Base-by-base conservation (phyloP, 2,329 filamentous ascomycete species). In the Pseudocercospora pini-densiflorae region DNA sequence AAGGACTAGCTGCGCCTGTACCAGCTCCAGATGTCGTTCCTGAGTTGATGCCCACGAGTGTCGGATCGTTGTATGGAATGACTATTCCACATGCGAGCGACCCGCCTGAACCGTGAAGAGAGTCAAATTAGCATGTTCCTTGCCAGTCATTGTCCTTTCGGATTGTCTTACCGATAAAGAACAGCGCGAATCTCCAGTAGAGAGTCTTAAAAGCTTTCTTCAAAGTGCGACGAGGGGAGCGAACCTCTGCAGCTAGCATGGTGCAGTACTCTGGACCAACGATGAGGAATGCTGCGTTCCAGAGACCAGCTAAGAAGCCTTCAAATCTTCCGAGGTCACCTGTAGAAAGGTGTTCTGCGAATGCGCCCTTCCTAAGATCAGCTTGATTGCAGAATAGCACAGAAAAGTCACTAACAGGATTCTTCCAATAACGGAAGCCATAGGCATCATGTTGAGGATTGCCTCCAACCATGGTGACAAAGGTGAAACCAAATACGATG, bases 241-340 rank as follows among this genome's bases (percentile, higher is more conserved):
- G 54, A 21, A 65, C 68, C 51, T 71, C 67, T 19, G 67, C 69
- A 16, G 67, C 65, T 7, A 63, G 65, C 16, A 71, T 40, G 1
- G 69, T 67, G 21, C 69, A 61, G 19, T 68, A 58, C 8, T 67
- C 65, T 19, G 65, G 61, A 5, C 61, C 65, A 16, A 62, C 47
- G 3, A 67, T 62, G 5, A 90, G 90, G 70, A 93, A 93, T 3
- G 89, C 90, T 1, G 90, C 90, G 31, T 88, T 90, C 72, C 91
- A 87, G 79, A 92, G 86, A 54, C 88, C 89, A 8, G 85, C 86
- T 62, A 65, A 67, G 75, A 81, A 80, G n/a, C 79, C 79, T 61
- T 77, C 74, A 62, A 81, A 81, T 43, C 75, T 76, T 14, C 79
- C 79, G 2, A 71, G 65, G 1, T 47, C 53, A n/a, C 65, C 65